phyloP scores from a whole-genome alignment of 1,139 yeast genomes.

The Diutina ranongensis region DNA sequence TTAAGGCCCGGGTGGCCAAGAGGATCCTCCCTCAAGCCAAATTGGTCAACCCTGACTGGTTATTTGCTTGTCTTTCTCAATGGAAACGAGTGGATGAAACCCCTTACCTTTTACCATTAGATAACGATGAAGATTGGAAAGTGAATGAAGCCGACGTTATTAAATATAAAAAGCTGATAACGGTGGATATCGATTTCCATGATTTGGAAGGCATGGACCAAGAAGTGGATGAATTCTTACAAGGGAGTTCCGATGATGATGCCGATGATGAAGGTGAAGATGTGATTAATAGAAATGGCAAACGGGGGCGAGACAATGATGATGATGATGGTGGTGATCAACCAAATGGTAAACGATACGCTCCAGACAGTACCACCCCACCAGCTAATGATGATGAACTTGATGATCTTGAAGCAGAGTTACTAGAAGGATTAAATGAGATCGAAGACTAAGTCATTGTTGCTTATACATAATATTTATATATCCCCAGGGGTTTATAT shows the following conservation, averaged over 20 bases:
- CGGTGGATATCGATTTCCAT: constrained; percentile 21
- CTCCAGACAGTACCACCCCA: too few species aligned
- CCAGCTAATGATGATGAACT: constrained; percentile 19
- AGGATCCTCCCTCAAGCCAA: constrained; percentile 55
- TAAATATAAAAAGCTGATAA: constrained; percentile 24
- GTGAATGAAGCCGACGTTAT: constrained; percentile 33
- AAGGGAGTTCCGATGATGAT: constrained; percentile 13
- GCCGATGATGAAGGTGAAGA: constrained; percentile 8
- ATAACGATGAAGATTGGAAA: constrained; percentile 28
- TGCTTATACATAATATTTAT: not conserved
- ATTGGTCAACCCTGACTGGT: constrained; percentile 89
- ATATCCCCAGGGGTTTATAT: too few species aligned
- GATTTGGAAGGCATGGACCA: constrained; percentile 46
- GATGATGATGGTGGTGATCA: constrained; percentile 7
- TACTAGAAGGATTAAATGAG: constrained; percentile 36
- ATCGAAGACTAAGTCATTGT: constrained; percentile 17
- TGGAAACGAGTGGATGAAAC: constrained; percentile 68
- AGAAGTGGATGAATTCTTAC: constrained; percentile 47
- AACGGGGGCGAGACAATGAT: constrained; percentile 13
- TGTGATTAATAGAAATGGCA: constrained; percentile 5
- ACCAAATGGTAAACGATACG: constrained; percentile 6
- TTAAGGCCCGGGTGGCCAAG: constrained; percentile 68
- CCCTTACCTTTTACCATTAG: constrained; percentile 37
- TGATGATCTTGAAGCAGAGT: constrained; percentile 36
- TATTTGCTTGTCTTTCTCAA: constrained; percentile 68